Evolutionary conservation across 1,284 basidiomycete genomes (phyloP).

Genomic region (Trametes polyzona): DNA sequence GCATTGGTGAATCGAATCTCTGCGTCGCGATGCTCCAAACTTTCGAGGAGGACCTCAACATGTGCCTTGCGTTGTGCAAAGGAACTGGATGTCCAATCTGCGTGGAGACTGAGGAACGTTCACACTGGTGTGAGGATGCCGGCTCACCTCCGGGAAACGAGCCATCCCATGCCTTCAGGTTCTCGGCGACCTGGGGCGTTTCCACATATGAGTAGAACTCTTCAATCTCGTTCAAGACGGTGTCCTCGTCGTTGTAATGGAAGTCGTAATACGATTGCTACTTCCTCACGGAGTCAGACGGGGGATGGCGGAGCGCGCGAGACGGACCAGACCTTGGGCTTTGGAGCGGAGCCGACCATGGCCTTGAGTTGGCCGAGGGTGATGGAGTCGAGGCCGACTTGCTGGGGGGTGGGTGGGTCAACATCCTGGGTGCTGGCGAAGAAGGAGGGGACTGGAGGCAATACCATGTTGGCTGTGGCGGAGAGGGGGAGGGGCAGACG

Average conservation of each 20-base stretch:
- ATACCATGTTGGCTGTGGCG: slow-evolving; percentile 31
- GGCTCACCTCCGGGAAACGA: slow-evolving; percentile 75
- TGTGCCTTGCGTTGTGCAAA: slow-evolving; percentile 68
- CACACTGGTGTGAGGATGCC: slow-evolving; percentile 20
- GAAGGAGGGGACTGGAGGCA: slow-evolving; percentile 32
- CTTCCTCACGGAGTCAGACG: slow-evolving; percentile 30
- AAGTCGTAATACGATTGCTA: slow-evolving; percentile 89
- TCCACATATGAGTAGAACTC: slow-evolving; percentile 99
- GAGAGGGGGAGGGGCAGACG: not conserved
- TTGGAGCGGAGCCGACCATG: slow-evolving; percentile 70
- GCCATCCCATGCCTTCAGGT: slow-evolving; percentile 86
- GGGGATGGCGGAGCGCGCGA: slow-evolving; percentile 6
- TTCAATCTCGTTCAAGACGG: slow-evolving; percentile 93
- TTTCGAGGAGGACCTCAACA: slow-evolving; percentile 81
- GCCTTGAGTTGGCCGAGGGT: slow-evolving; percentile 82
- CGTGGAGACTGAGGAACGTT: slow-evolving; percentile 8
- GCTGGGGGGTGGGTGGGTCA: slow-evolving; percentile 23
- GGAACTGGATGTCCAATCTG: slow-evolving; percentile 81
- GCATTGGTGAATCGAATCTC: slow-evolving; percentile 86
- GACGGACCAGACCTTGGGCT: slow-evolving; percentile 66
- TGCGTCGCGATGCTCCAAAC: slow-evolving; percentile 84
- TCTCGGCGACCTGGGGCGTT: slow-evolving; percentile 89
- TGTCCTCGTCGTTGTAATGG: slow-evolving; percentile 94
- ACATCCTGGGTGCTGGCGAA: slow-evolving; percentile 26
- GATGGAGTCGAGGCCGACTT: slow-evolving; percentile 63